Conservation (phyloP, 148 eudicot genomes). For the Rhododendron molle region DNA sequence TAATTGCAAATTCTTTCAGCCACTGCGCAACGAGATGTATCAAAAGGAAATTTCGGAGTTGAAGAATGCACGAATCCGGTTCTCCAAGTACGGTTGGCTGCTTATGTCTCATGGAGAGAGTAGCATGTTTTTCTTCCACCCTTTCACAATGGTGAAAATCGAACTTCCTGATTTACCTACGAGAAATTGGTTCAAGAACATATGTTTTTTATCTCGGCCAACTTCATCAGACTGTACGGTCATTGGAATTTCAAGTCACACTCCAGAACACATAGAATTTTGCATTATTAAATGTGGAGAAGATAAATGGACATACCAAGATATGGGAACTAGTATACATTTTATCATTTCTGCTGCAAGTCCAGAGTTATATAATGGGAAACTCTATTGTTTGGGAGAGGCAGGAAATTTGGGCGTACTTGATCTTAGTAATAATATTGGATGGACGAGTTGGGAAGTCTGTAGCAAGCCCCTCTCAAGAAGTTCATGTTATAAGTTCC, state of each 20-base stretch:
- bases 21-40: not conserved
- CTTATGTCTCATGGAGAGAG: not conserved
- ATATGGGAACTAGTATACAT: not conserved
- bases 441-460: not conserved
- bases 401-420: not conserved
- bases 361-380: not conserved
- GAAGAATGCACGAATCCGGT: not conserved
- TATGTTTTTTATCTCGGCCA: not conserved
- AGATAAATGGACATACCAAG: not conserved
- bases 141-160: not conserved
- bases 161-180: not conserved
- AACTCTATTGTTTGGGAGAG: not conserved
- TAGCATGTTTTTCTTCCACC: not conserved
- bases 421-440: not conserved
- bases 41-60: not conserved
- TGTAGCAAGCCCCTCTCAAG: not conserved
- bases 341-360: not conserved
- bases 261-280: not conserved
- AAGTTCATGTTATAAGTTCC: not conserved
- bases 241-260: not conserved
- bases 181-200: not conserved
- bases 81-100: not conserved
- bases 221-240: not conserved
- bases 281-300: not conserved
- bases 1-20: not conserved